Conservation (phyloP, 148 eudicot species). For the Diospyros lotus region DNA sequence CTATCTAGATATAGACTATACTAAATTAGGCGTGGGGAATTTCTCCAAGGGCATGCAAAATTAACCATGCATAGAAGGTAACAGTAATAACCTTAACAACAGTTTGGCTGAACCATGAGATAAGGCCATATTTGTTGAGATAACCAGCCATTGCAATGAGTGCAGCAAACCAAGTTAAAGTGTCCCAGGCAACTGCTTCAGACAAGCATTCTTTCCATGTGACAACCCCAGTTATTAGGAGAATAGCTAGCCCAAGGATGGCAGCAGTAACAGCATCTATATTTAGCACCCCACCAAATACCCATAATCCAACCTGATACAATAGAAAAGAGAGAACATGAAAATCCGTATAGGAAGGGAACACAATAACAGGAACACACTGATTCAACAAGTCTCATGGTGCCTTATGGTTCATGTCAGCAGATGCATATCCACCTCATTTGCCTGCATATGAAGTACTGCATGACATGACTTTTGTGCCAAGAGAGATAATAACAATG, state of each 20-base stretch:
- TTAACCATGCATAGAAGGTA: background rate
- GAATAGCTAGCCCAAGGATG: constrained; percentile 81
- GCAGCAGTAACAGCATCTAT: constrained; percentile 99
- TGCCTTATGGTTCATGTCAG: background rate
- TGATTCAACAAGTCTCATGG: background rate
- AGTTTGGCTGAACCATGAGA: constrained; percentile 95
- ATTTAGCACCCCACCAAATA: constrained; percentile 72
- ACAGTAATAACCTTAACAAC: constrained; percentile 67
- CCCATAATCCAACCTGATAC: constrained; percentile 87
- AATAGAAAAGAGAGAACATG: background rate
- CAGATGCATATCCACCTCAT: background rate
- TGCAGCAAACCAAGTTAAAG: constrained; percentile 96
- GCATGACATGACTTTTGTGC: too few species aligned
- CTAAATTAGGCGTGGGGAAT: background rate
- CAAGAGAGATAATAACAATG: background rate
- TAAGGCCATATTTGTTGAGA: constrained; percentile 94
- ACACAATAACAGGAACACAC: background rate
- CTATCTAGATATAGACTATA: too few species aligned
- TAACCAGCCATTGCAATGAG: constrained; percentile 99
- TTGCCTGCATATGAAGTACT: background rate
- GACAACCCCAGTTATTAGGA: constrained; percentile 82
- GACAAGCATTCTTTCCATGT: constrained; percentile 95
- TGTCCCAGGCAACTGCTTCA: constrained; percentile 97
- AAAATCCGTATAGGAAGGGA: background rate
- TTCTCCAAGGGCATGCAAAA: background rate